Percentiles rank a stretch among this genome's conserved stretches.
Conservation (phyloP, 495 filamentous ascomycete genomes). For the Penicillium robsamsonii region DNA sequence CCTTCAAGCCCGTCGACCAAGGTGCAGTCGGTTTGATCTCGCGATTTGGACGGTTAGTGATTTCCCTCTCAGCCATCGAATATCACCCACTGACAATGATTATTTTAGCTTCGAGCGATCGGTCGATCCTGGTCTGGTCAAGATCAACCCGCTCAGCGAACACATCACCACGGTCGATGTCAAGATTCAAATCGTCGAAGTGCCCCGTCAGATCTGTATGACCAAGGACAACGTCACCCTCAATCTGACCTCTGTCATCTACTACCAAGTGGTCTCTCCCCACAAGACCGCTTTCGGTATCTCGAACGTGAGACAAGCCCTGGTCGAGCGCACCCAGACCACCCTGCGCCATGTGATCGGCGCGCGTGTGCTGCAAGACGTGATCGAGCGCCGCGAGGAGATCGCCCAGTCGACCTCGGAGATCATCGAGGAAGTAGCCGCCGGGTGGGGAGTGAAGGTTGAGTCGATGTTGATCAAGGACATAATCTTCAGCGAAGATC, state of each 20-base stretch:
- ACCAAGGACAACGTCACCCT: conserved; percentile 98
- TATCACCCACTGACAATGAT: conserved; percentile 3
- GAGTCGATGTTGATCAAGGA: conserved; percentile 99
- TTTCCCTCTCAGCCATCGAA: not conserved
- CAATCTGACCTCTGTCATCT: conserved; percentile 93
- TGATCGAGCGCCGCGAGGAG: conserved; percentile 98
- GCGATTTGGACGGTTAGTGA: conserved; percentile 74
- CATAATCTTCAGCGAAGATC: conserved; percentile 93
- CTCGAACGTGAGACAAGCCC: conserved; percentile 86
- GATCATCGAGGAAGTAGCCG: conserved; percentile 95
- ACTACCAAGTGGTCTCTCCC: conserved; percentile 94
- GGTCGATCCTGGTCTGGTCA: conserved; percentile 95
- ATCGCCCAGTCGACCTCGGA: conserved; percentile 91
- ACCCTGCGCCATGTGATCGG: conserved; percentile 97
- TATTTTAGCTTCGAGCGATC: conserved; percentile 76
- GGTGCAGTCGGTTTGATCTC: conserved; percentile 94
- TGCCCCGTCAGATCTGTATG: conserved; percentile 97
- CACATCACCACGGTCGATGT: conserved; percentile 89
- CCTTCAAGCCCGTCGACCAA: conserved; percentile 90
- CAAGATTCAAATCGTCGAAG: conserved; percentile 98
- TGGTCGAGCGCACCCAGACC: conserved; percentile 96
- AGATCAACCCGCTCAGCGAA: conserved; percentile 96
- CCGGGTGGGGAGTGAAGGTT: conserved; percentile 92
- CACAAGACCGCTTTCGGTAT: conserved; percentile 99
- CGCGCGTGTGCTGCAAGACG: conserved; percentile 93